Percentiles rank a stretch among this genome's conserved stretches.
These are phyloP conservation scores for Amesomyces nigricolor DNA, from an alignment of 2,329 filamentous ascomycete species.

Conservation along the genomic window DNA sequence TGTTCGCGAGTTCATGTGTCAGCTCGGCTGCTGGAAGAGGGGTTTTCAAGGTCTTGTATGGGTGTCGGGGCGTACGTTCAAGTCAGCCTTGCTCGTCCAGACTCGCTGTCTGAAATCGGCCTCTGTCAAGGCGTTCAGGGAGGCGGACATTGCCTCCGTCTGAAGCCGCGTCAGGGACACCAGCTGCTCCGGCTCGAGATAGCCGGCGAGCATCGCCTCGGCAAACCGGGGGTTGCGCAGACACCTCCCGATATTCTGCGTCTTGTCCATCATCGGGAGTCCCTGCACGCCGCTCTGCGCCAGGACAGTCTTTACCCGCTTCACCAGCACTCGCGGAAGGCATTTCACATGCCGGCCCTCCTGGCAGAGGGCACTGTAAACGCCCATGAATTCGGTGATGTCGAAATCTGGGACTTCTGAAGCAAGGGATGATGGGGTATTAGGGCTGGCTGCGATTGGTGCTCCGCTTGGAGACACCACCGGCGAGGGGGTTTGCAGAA, in stretches of 20 bases:
- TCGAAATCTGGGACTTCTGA: not conserved
- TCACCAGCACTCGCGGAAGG: constrained; percentile 12
- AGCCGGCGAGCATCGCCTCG: constrained; percentile 23
- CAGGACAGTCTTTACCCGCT: not conserved
- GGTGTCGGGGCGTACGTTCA: constrained; percentile 21
- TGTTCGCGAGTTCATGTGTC: constrained; percentile 5
- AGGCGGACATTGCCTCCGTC: constrained; percentile 12
- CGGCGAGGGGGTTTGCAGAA: not conserved
- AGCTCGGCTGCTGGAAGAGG: not conserved
- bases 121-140: constrained; percentile 11
- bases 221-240: constrained; percentile 16
- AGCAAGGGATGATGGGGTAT: not conserved
- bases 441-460: not conserved
- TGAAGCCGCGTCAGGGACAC: constrained; percentile 12
- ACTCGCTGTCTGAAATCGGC: constrained; percentile 15
- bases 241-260: constrained; percentile 13
- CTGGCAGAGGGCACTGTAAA: constrained; percentile 3
- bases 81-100: constrained; percentile 15
- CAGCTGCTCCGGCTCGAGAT: constrained; percentile 15
- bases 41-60: not conserved
- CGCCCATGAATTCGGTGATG: not conserved
- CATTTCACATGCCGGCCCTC: constrained; percentile 12
- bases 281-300: not conserved
- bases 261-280: constrained; percentile 20
- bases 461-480: not conserved